Percentiles rank a stretch among this genome's conserved stretches.
These are phyloP conservation scores for Sisymbrium altissimum DNA, from an alignment of 345 rosid genomes.

Conservation along the genomic window DNA sequence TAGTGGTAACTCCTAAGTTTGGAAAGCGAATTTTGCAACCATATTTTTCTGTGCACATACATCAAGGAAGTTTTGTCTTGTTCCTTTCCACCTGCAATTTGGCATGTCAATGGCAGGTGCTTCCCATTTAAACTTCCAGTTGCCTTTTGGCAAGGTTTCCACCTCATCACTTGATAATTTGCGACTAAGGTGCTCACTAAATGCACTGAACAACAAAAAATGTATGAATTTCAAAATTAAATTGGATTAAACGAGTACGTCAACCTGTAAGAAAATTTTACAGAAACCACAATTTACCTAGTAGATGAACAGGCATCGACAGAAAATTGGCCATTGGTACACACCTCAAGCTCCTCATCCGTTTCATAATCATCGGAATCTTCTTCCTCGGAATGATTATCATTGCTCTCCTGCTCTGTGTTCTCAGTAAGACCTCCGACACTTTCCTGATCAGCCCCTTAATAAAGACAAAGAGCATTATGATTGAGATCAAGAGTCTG, in stretches of 20 bases:
- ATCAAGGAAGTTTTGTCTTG: conserved; percentile 57
- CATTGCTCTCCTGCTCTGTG: conserved; percentile 28
- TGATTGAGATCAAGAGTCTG: neutral
- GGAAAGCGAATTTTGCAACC: neutral
- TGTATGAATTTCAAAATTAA: neutral
- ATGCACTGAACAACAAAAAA: conserved; percentile 51
- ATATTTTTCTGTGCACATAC: conserved; percentile 31
- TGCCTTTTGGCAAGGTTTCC: conserved; percentile 47
- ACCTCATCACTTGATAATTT: conserved; percentile 56
- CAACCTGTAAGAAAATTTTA: neutral
- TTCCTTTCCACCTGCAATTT: conserved; percentile 76
- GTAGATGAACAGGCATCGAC: conserved; percentile 26
- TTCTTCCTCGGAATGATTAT: conserved; percentile 41
- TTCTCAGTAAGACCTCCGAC: conserved; percentile 28
- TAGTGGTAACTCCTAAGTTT: neutral
- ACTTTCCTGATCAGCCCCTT: conserved; percentile 38
- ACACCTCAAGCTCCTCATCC: conserved; percentile 44
- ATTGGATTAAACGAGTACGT: neutral
- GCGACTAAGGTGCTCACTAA: conserved; percentile 54
- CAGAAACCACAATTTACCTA: conserved; percentile 40
- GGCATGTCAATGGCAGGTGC: conserved; percentile 58
- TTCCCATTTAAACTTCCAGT: conserved; percentile 74
- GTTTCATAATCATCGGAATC: conserved; percentile 39
- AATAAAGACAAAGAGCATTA: conserved; percentile 14
- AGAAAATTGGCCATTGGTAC: conserved; percentile 28